Percentiles rank a stretch among this genome's conserved stretches.
Evolutionary conservation across 805 yeast species (phyloP).

Genomic region (Saturnispora diversa): DNA sequence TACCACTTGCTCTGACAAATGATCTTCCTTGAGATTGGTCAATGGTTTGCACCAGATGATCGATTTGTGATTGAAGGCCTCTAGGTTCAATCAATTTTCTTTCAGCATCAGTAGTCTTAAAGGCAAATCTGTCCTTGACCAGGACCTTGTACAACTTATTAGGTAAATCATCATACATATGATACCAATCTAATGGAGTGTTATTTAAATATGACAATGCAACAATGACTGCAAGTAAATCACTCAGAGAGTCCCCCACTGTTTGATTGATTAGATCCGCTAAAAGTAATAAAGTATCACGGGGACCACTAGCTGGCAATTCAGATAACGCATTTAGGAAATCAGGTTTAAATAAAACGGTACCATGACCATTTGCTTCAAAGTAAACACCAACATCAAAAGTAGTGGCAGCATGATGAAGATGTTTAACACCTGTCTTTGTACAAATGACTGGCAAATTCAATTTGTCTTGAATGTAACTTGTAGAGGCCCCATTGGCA

Average conservation of each 20-base stretch:
- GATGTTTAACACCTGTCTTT: conserved; percentile 92
- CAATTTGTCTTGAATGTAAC: conserved; percentile 52
- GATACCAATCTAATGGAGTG: conserved; percentile 65
- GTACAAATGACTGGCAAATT: conserved; percentile 78
- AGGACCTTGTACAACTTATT: conserved; percentile 73
- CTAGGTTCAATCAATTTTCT: conserved; percentile 66
- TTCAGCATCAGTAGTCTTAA: conserved; percentile 87
- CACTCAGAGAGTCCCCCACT: conserved; percentile 98
- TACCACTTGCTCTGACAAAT: conserved; percentile 94
- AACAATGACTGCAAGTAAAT: conserved; percentile 67
- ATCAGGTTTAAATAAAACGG: conserved; percentile 70
- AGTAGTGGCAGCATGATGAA: conserved; percentile 82
- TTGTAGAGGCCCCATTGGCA: conserved; percentile 89
- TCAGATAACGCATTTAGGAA: conserved; percentile 32
- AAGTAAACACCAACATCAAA: conserved; percentile 91
- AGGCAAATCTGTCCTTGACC: conserved; percentile 72
- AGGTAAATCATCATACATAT: conserved; percentile 75
- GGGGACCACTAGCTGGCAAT: conserved; percentile 30
- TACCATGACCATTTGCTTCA: conserved; percentile 99
- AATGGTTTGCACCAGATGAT: conserved; percentile 44
- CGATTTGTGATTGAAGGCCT: conserved; percentile 71
- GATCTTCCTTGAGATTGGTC: conserved; percentile 51
- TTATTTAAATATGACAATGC: conserved; percentile 41
- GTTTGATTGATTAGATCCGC: conserved; percentile 83
- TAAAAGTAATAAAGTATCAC: conserved; percentile 49